Conservation (phyloP, 352 stramenopile species). For the Phytophthora sp. region DNA sequence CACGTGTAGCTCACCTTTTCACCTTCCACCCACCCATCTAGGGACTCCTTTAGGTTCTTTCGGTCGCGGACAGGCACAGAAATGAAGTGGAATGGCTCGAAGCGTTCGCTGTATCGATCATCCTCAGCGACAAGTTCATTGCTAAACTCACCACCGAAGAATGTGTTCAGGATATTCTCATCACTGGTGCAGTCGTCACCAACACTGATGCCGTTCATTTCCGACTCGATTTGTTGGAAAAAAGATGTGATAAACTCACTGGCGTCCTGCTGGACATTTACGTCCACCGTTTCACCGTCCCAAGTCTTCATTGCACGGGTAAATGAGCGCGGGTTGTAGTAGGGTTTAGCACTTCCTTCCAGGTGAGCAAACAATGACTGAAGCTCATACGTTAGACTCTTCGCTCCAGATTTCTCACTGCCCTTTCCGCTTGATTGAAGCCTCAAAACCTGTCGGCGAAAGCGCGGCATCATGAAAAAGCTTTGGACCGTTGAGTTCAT, state of each 20-base stretch:
- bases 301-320: slow-evolving; percentile 87
- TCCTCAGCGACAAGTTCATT: slow-evolving; percentile 92
- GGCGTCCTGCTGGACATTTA: slow-evolving; percentile 93
- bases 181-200: slow-evolving; percentile 42
- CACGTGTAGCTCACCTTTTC: slow-evolving; percentile 93
- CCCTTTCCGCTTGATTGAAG: slow-evolving; percentile 38
- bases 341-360: slow-evolving; percentile 83
- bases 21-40: slow-evolving; percentile 89
- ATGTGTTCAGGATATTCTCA: slow-evolving; percentile 86
- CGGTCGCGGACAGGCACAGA: slow-evolving; percentile 89
- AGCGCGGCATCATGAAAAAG: slow-evolving; percentile 94
- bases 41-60: slow-evolving; percentile 84
- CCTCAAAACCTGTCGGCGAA: slow-evolving; percentile 88
- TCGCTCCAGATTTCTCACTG: slow-evolving; percentile 25
- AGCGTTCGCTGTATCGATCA: slow-evolving; percentile 85
- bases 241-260: slow-evolving; percentile 95
- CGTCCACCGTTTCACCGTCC: slow-evolving; percentile 88
- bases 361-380: slow-evolving; percentile 92
- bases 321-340: slow-evolving; percentile 85
- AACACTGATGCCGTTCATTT: slow-evolving; percentile 81
- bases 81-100: slow-evolving; percentile 93
- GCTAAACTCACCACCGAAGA: slow-evolving; percentile 92
- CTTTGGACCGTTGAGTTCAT: slow-evolving; percentile 95
- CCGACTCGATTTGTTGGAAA: slow-evolving; percentile 92
- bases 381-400: slow-evolving; percentile 82